These are phyloP conservation scores for Periglandula ipomoeae DNA, from an alignment of 2,329 filamentous ascomycete genomes.

Conservation along the genomic window DNA sequence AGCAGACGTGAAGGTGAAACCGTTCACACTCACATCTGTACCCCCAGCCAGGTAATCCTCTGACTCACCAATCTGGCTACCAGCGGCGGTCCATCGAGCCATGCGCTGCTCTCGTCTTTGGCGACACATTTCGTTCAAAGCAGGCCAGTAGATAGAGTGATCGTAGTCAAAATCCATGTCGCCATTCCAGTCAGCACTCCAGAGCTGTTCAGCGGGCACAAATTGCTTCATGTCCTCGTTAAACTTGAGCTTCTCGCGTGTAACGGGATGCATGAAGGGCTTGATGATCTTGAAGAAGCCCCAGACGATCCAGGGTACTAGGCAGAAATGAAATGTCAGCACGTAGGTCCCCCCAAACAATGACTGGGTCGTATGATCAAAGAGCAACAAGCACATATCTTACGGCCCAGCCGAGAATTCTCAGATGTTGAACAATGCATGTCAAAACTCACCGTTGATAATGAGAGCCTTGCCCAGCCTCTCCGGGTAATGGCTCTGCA, in stretches of 20 bases:
- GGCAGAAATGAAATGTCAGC: not conserved
- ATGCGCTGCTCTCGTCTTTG: conserved; percentile 53
- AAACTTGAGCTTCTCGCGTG: conserved; percentile 92
- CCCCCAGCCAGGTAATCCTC: conserved; percentile 77
- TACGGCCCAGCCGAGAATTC: too few species aligned
- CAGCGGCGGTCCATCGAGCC: conserved; percentile 69
- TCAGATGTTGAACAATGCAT: not conserved
- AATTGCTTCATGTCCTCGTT: conserved; percentile 83
- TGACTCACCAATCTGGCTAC: conserved; percentile 74
- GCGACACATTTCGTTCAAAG: conserved; percentile 62
- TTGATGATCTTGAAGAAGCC: conserved; percentile 95
- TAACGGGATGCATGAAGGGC: conserved; percentile 92
- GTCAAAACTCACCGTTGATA: conserved; percentile 59
- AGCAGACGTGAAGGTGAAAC: conserved; percentile 17
- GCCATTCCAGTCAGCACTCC: conserved; percentile 65
- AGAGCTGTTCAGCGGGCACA: conserved; percentile 73
- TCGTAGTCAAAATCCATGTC: conserved; percentile 86
- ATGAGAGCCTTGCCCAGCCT: conserved; percentile 81
- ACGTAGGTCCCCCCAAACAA: not conserved
- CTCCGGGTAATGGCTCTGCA: conserved; percentile 95
- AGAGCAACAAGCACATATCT: too few species aligned
- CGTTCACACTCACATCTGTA: conserved; percentile 25
- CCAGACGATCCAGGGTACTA: conserved; percentile 83
- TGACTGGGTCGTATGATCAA: too few species aligned
- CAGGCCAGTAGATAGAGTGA: conserved; percentile 82